Evolutionary conservation across 306 rosid genomes (phyloP), one percentile per base, ranked within the genome.

Genomic region (Malus sieversii): DNA sequence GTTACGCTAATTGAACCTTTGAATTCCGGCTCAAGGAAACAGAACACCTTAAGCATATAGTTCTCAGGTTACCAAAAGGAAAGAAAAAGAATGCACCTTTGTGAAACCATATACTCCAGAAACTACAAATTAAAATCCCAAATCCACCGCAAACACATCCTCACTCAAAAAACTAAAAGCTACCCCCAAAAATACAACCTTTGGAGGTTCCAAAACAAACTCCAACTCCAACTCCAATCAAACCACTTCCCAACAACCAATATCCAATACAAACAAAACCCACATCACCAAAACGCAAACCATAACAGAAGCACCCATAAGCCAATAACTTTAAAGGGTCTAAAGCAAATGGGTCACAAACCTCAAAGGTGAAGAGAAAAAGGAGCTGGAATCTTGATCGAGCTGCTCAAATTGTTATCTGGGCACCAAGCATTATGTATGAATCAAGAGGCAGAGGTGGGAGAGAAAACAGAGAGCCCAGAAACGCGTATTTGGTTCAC

Each of bases 1-100:
- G 66, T 48, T 80, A 64, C 70, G 38, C 78, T 63, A 65, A 57
- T 15, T 60, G 68, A 38, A 84, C 55, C 75, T 68, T 75, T 64
- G 23, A 77, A 71, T 74, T 57, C 71, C 46, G 59, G 59, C 57
- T 75, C 63, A 10, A 53, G 71, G 76, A 69, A 44, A 68, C 63
- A 80, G 85, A 80, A 75, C 83, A 55, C 71, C 75, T 55, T 77
- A 48, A n/a, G 52, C 35, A 40, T 76, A 75, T 70, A 79, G 80
- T 76, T 79, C 73, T 61, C 55, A 71, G 79, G 51, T 67, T 23
- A 29, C 74, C 71, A 38, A 72, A 62, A 57, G 77, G 65, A 22
- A 58, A 44, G 29, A 15, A 35, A 58, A 72, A 66, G 14, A 35
- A 15, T 33, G 29, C 60, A 62, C 19, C 71, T 66, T 67, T 67